Conservation (phyloP, 495 filamentous ascomycete species). For the Aspergillus cristatus region DNA sequence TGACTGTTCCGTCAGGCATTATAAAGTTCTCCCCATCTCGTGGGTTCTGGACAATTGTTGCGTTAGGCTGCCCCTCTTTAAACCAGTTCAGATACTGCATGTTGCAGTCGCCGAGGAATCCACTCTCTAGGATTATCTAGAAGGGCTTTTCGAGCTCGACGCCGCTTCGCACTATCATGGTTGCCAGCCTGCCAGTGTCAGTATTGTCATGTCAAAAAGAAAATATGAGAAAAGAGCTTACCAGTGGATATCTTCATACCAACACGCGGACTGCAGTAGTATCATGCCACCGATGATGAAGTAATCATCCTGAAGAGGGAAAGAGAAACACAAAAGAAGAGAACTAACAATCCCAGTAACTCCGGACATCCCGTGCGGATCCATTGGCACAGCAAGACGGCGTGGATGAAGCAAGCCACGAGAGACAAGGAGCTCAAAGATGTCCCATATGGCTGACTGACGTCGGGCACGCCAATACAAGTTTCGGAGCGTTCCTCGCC, state of each 20-base stretch:
- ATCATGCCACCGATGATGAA: background rate
- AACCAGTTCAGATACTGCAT: background rate
- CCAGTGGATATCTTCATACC: slow-evolving; percentile 1
- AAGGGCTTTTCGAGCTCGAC: background rate
- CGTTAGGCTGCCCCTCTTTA: background rate
- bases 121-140: background rate
- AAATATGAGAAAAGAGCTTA: background rate
- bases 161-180: slow-evolving; percentile 1
- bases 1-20: no score
- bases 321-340: background rate
- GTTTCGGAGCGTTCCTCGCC: background rate
- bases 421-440: slow-evolving; percentile 1
- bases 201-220: no score
- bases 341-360: background rate
- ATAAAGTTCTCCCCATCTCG: background rate
- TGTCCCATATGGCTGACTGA: slow-evolving; percentile 1
- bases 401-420: background rate
- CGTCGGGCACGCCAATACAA: slow-evolving; percentile 2
- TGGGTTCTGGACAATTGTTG: background rate
- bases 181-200: slow-evolving; percentile 2
- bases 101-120: background rate
- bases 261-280: background rate
- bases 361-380: background rate
- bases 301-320: background rate
- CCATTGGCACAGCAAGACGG: background rate